Conservation (phyloP, 441 rosid species). For the Eruca vesicaria region DNA sequence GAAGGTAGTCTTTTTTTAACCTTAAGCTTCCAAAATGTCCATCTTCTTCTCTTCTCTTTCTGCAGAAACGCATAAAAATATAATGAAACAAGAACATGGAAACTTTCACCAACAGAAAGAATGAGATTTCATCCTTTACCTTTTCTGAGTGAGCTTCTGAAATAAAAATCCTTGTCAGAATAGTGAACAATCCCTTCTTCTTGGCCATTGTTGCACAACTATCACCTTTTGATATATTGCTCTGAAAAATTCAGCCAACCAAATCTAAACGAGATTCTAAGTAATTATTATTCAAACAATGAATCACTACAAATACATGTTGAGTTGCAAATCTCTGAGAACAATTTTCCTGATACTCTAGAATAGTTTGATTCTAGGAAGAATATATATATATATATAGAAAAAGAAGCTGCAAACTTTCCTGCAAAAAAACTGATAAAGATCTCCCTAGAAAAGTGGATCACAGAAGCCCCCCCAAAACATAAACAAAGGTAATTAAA, state of each 20-base stretch:
- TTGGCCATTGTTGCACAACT: constrained; percentile 59
- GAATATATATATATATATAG: not conserved
- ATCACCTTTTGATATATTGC: constrained; percentile 27
- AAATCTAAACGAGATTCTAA: not conserved
- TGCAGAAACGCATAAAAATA: constrained; percentile 15
- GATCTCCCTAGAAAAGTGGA: constrained; percentile 7
- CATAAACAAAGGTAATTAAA: not conserved
- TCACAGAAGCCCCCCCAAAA: constrained; percentile 15
- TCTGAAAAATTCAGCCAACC: not conserved
- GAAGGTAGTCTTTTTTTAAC: constrained; percentile 46
- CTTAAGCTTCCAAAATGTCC: constrained; percentile 64
- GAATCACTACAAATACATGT: constrained; percentile 2
- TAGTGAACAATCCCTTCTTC: constrained; percentile 72
- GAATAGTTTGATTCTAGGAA: not conserved
- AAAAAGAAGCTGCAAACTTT: not conserved
- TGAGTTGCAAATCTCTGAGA: not conserved
- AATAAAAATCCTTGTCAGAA: constrained; percentile 64
- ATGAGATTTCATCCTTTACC: constrained; percentile 33
- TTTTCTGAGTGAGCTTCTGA: constrained; percentile 63
- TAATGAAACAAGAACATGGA: not conserved
- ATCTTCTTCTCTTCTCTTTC: constrained; percentile 68
- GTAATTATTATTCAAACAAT: not conserved
- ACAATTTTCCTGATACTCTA: not conserved
- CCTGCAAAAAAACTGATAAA: not conserved
- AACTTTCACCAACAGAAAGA: not conserved